These are phyloP conservation scores for Hirsutella rhossiliensis DNA, from an alignment of 2,329 filamentous ascomycete species.

Conservation along the genomic window DNA sequence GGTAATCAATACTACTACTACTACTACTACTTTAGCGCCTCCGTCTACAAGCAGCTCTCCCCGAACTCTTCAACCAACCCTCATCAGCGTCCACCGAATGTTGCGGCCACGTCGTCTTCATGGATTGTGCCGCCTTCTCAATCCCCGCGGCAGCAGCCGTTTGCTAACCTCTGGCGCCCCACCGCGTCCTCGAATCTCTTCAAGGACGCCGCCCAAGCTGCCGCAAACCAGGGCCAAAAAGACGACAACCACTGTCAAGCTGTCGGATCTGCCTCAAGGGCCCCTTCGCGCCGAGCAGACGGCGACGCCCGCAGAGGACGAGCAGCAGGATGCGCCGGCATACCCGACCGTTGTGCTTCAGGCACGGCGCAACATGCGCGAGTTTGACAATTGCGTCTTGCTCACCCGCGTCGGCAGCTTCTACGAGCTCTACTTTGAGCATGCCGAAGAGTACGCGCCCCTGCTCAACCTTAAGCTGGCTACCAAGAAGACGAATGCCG, in stretches of 20 bases:
- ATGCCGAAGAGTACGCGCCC: slow-evolving; percentile 80
- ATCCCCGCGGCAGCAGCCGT: too few relatives aligned
- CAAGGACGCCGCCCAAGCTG: background rate
- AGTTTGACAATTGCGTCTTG: slow-evolving; percentile 81
- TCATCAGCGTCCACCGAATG: too few relatives aligned
- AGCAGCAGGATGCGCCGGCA: slow-evolving; percentile 33
- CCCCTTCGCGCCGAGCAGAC: slow-evolving; percentile 19
- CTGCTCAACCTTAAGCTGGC: slow-evolving; percentile 80
- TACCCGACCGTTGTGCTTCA: slow-evolving; percentile 89
- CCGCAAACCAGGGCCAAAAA: slow-evolving; percentile 27
- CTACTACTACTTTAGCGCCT: too few relatives aligned
- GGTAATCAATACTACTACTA: too few relatives aligned
- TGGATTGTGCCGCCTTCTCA: too few relatives aligned
- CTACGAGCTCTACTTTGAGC: slow-evolving; percentile 95
- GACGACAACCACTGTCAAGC: slow-evolving; percentile 30
- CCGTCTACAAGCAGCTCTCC: too few relatives aligned
- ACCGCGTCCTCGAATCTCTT: too few relatives aligned
- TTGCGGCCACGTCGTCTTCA: too few relatives aligned
- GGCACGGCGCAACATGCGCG: slow-evolving; percentile 78
- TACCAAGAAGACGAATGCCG: slow-evolving; percentile 65
- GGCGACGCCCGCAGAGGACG: slow-evolving; percentile 13
- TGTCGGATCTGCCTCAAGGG: slow-evolving; percentile 47
- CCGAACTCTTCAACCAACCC: too few relatives aligned
- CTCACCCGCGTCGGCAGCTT: slow-evolving; percentile 90
- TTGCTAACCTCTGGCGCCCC: too few relatives aligned